Percentiles rank a stretch among this genome's conserved stretches.
phyloP scores from a whole-genome alignment of 139 green algal genomes.

The Dunaliella primolecta region DNA sequence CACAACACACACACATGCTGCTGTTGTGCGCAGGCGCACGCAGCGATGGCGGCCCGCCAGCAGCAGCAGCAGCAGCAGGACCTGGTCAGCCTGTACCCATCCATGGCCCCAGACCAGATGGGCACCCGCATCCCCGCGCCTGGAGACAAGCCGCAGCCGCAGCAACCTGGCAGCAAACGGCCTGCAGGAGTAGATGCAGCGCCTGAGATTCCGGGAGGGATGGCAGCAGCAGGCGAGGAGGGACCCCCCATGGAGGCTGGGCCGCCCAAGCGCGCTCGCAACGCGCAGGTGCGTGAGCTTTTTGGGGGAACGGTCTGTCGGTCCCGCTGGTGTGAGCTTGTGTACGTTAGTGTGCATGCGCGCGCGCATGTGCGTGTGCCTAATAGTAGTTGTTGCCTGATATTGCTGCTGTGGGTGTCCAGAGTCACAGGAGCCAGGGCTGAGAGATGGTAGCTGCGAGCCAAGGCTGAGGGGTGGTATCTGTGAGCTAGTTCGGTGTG shows the following conservation, averaged over 20 bases:
- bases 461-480: no score
- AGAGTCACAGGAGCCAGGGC: no score
- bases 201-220: background rate
- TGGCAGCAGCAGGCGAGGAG: no score
- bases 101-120: conserved; percentile 48
- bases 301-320: background rate
- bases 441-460: no score
- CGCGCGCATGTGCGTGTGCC: background rate
- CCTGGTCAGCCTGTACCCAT: conserved; percentile 30
- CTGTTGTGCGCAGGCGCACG: background rate
- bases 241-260: background rate
- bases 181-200: background rate
- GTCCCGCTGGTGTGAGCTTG: background rate
- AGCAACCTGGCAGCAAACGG: background rate
- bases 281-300: background rate
- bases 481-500: no score
- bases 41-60: background rate
- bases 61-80: conserved; percentile 9
- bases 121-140: conserved; percentile 37
- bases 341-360: background rate
- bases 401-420: no score
- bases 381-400: no score
- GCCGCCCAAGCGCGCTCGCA: background rate
- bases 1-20: no score
- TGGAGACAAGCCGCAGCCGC: background rate